phyloP scores from a whole-genome alignment of 164 flowering plant genomes.

The Buxus sempervirens region DNA sequence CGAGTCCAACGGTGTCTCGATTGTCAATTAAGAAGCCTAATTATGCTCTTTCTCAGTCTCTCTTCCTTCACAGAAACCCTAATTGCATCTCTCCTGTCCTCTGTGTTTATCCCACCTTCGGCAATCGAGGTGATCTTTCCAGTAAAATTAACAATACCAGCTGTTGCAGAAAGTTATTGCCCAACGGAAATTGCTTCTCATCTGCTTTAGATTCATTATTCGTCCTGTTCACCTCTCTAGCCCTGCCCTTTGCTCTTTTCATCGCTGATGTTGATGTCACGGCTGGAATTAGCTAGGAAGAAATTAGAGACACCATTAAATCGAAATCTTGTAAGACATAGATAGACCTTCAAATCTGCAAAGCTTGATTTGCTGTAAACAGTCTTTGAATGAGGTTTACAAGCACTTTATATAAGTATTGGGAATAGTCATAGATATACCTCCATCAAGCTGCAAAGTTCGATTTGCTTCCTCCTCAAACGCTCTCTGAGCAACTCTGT shows the following conservation, averaged over 20 bases:
- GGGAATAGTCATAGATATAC: too few relatives aligned
- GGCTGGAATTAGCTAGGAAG: too few relatives aligned
- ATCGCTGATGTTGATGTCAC: slow-evolving; percentile 57
- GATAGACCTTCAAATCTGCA: too few relatives aligned
- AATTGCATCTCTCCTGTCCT: slow-evolving; percentile 7
- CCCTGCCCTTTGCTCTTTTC: slow-evolving; percentile 54
- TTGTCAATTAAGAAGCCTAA: slow-evolving; percentile 14
- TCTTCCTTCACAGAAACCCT: slow-evolving; percentile 8
- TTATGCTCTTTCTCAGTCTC: slow-evolving; percentile 15
- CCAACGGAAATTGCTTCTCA: slow-evolving; percentile 5
- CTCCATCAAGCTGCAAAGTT: too few relatives aligned
- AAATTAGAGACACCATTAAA: too few relatives aligned
- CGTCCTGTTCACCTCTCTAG: slow-evolving; percentile 57
- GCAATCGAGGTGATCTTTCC: not conserved
- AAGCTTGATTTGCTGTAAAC: too few relatives aligned
- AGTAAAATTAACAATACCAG: not conserved
- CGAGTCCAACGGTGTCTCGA: slow-evolving; percentile 17
- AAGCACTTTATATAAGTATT: too few relatives aligned
- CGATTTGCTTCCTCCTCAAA: too few relatives aligned
- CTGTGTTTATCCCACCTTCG: slow-evolving; percentile 8
- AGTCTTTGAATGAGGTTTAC: too few relatives aligned
- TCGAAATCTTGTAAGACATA: too few relatives aligned
- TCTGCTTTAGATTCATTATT: slow-evolving; percentile 42
- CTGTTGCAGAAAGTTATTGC: not conserved
- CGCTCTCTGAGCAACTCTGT: too few relatives aligned